These are phyloP conservation scores for Centrapalus pauciflorus DNA, from an alignment of 129 eudicot species.

Conservation along the genomic window DNA sequence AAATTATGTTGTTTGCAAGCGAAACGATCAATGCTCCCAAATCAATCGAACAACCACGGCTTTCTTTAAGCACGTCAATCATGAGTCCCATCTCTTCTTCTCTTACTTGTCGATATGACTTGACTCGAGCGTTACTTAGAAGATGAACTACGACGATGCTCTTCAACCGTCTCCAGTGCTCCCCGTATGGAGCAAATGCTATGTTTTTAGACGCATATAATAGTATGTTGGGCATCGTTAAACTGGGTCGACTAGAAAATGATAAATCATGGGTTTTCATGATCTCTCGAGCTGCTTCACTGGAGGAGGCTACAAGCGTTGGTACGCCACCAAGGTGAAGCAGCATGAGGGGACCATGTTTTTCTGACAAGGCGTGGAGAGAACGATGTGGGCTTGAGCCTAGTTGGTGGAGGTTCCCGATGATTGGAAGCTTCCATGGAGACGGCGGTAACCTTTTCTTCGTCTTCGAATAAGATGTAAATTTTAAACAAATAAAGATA, in stretches of 20 bases:
- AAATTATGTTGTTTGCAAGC: conserved; percentile 14
- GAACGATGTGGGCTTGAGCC: conserved; percentile 20
- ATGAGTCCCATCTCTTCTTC: conserved; percentile 19
- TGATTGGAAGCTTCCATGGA: conserved; percentile 33
- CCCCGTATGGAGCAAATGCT: conserved; percentile 24
- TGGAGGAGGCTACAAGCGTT: conserved; percentile 20
- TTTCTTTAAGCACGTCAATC: conserved; percentile 15
- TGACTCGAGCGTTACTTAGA: conserved; percentile 17
- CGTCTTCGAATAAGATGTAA: neutral
- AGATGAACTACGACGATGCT: conserved; percentile 17
- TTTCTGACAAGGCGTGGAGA: conserved; percentile 20
- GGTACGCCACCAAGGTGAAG: conserved; percentile 27
- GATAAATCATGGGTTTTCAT: conserved; percentile 30
- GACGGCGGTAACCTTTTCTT: conserved; percentile 24
- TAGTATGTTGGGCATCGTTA: neutral
- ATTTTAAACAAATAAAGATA: neutral
- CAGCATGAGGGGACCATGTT: conserved; percentile 26
- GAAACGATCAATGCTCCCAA: neutral
- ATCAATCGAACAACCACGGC: conserved; percentile 3
- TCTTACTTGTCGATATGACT: conserved; percentile 22
- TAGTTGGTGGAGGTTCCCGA: conserved; percentile 35
- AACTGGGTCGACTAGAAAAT: conserved; percentile 8
- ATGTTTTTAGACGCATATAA: conserved; percentile 20
- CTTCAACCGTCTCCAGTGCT: conserved; percentile 32
- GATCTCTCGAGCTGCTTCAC: conserved; percentile 18